These are phyloP conservation scores for Helichrysum umbraculigerum DNA, from an alignment of 129 eudicot species.

Conservation along the genomic window DNA sequence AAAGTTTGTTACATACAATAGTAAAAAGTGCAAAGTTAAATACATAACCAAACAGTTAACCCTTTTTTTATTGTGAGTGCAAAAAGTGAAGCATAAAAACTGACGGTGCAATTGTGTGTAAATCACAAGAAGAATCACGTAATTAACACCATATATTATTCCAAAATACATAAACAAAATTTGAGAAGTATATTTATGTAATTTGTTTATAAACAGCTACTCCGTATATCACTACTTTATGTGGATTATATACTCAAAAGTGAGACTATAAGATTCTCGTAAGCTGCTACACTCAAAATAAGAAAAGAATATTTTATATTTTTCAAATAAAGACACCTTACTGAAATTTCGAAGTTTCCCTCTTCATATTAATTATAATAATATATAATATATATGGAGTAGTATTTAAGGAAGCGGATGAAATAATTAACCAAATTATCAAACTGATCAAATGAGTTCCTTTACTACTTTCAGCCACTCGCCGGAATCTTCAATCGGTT, in stretches of 20 bases:
- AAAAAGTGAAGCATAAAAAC: too few species aligned
- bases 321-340: slow-evolving; percentile 1
- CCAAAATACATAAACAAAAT: too few species aligned
- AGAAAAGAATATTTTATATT: neutral
- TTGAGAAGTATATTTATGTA: too few species aligned
- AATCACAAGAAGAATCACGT: too few species aligned
- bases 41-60: too few species aligned
- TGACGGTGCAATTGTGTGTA: too few species aligned
- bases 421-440: neutral
- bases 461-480: slow-evolving; percentile 35
- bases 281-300: neutral
- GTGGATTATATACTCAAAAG: neutral
- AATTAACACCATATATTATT: too few species aligned
- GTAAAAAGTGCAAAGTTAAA: too few species aligned
- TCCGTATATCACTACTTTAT: too few species aligned
- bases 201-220: neutral
- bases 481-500: slow-evolving; percentile 49
- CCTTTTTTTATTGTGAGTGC: too few species aligned
- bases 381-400: too few species aligned
- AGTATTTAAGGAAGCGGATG: slow-evolving; percentile 26
- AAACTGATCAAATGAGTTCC: slow-evolving; percentile 33
- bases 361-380: neutral
- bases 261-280: neutral
- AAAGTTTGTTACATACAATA: too few species aligned
- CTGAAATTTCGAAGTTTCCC: slow-evolving; percentile 28